Base-by-base conservation (phyloP, 495 filamentous ascomycete species). In the Talaromyces liani region DNA sequence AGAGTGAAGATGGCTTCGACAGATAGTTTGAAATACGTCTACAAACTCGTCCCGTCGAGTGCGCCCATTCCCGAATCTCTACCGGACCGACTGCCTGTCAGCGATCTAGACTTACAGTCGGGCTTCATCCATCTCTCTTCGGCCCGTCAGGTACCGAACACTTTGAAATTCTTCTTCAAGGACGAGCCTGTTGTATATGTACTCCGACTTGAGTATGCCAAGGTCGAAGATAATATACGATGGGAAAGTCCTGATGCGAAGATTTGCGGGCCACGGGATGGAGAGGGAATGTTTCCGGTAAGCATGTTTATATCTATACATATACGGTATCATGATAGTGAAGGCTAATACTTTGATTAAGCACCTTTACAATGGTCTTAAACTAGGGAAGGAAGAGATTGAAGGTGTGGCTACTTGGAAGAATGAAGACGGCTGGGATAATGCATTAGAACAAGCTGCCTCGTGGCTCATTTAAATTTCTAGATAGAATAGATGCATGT, bases 141-240 rank as follows among this genome's bases (percentile, higher is more conserved):
- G 29, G 71, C 76, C 25, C 66, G 71, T 14, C 78, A 80, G 55
- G 71, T 80, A 4, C 71, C 75, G 39, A 76, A 75, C 39, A 80
- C 78, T 0, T 58, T 80, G 51, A 78, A 96, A 74, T 68, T 88
- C 74, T 65, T 93, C 85, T 63, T 92, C 88, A 66, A 91, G 68
- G 64, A 91, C 83, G 65, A 97, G 76, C 69, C 85, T 73, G 69
- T 91, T 82, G 57, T 92, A 83, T 70, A 96, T 81, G 73, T 93
- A 73, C 73, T 96, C 82, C 65, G 92, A 83, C 72, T 93, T 79
- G 51, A 81, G 64, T 92, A 96, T 89, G 6, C 86, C 84, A 64
- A 83, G 73, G 64, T 80, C 8, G 65, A 66, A 14, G 62, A 67
- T 22, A 58, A 77, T 64, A 71, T 79, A 47, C 70, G 70, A 1